phyloP scores from a whole-genome alignment of 2,329 filamentous ascomycete genomes.

The Aureobasidium sp. region DNA sequence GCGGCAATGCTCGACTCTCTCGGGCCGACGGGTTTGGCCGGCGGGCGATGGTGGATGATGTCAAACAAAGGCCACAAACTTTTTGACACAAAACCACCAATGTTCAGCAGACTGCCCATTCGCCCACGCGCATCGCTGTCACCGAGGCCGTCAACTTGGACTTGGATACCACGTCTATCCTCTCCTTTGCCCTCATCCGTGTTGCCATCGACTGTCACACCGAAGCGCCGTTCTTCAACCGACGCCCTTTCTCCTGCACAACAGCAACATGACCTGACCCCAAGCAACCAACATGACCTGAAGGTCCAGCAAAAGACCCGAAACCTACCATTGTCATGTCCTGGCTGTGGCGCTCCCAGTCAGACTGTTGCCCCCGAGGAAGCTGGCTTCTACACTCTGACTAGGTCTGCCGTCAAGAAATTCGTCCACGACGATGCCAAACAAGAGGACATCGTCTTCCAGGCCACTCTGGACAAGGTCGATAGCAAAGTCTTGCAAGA shows the following conservation, averaged over 20 bases:
- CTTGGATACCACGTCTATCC: background rate
- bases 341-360: conserved; percentile 56
- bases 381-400: conserved; percentile 51
- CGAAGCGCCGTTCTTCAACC: conserved; percentile 12
- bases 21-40: conserved; percentile 14
- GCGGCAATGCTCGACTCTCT: no score
- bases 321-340: conserved; percentile 47
- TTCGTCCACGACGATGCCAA: conserved; percentile 21
- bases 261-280: conserved; percentile 20
- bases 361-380: conserved; percentile 49
- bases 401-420: conserved; percentile 37
- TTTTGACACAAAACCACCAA: no score
- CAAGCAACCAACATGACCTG: conserved; percentile 3
- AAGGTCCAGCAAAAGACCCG: conserved; percentile 14
- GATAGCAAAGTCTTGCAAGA: conserved; percentile 27
- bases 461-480: conserved; percentile 28
- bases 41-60: background rate
- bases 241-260: background rate
- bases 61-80: background rate
- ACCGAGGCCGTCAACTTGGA: background rate
- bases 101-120: background rate
- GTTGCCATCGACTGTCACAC: background rate
- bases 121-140: background rate
- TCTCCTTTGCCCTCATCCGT: background rate
- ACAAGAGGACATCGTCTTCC: conserved; percentile 34